Evolutionary conservation across 257 asterid genomes (phyloP).

Genomic region (Galeopsis tetrahit): DNA sequence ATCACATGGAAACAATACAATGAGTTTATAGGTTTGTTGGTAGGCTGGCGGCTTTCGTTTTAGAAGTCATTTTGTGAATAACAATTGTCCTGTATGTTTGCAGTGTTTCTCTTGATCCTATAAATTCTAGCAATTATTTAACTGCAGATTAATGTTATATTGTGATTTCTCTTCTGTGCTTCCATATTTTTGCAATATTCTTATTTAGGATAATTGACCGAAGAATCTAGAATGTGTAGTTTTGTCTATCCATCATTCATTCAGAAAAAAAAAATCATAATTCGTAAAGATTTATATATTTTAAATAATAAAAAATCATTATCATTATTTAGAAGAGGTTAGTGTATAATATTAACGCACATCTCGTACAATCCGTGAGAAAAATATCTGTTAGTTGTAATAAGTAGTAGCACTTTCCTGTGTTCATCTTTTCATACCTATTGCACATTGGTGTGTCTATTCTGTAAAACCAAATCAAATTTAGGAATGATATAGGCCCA

Average conservation of each 20-base stretch:
- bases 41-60: slow-evolving; percentile 11
- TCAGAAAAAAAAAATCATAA: no score
- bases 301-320: no score
- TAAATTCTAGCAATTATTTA: not conserved
- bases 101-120: not conserved
- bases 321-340: no score
- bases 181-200: not conserved
- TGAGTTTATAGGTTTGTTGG: not conserved
- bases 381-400: no score
- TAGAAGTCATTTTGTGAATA: not conserved
- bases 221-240: not conserved
- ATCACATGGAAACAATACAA: not conserved
- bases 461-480: no score
- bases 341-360: no score
- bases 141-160: not conserved
- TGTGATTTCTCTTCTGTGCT: not conserved
- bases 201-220: no score
- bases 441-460: no score
- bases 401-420: not conserved
- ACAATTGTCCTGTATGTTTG: not conserved
- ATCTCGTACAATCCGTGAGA: no score
- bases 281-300: no score
- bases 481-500: no score
- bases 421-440: not conserved
- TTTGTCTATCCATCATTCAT: not conserved